Base-by-base conservation (phyloP, 306 rosid species). In the Prinsepia uniflora region DNA sequence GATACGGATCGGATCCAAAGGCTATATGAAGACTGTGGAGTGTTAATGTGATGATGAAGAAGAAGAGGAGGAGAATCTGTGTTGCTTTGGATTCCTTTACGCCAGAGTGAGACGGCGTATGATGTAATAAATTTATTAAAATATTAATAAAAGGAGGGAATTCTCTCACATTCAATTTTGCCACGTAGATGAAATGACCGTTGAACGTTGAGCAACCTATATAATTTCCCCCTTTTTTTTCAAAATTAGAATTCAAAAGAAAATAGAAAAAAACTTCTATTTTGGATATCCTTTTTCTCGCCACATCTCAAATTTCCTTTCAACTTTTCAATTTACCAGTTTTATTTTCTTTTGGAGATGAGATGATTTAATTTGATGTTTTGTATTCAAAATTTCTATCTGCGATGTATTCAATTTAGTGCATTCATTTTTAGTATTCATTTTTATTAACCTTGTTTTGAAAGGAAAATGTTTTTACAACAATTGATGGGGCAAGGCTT, bases 71-170 rank as follows among this genome's bases (percentile, higher is more conserved):
- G 34, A 42, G 34, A 14, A 56, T 40, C 8, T 22, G 15, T 20
- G 20, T 22, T 15, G 10, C 24, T 14, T 67, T 48, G 45, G 55
- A 65, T 65, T 45, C 42, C 39, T 65, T 48, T 18, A 53, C 22
- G 12, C 24, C 24, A 0, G 10, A 71, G 36, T 8, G 10, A 71
- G 36, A 30, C 72, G 72, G 58, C 71, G 46, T 7, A 62, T 6
- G 6, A 6, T 47, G 24, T 70, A 57, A 48, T 0, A 19, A 70
- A 48, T 59, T 10, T 53, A 58, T 24, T 22, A 6, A 36, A 5
- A 36, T 3, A 9, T 6, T 9, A 67, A 50, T 68, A 68, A 41
- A 41, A 50, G 84, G 90, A 83, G 91, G 89, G 88, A 90, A 75
- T 30, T 39, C 13, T 5, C 13, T 71, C 13, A 68, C 18, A 66